Evolutionary conservation across 352 stramenopile genomes (phyloP), one percentile per base, ranked within the genome.

Genomic region (Globisporangium echinulatum): DNA sequence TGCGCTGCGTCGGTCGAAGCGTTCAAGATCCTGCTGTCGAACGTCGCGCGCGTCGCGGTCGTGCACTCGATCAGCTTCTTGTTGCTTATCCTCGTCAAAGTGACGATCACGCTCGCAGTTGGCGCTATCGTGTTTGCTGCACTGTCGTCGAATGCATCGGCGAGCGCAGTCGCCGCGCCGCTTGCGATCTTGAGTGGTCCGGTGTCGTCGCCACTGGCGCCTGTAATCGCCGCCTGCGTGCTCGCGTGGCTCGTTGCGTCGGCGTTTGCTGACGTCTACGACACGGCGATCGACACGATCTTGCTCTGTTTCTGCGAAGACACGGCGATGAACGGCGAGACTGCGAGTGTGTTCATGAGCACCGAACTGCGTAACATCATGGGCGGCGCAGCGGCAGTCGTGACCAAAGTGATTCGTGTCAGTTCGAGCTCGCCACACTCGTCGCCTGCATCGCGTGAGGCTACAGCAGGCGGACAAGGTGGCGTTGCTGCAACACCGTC

Each of bases 291-390:
- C 56, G 87, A 96, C 57, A 98, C 93, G 8, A 97, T 98, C 15
- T 72, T 99, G 49, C 79, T 98, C 50, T 98, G 95, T 69, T 99
- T 99, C 58, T 96, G 98, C 52, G 95, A 97, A 11, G 96, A 99
- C 67, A 82, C 73, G 5, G 70, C 77, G 25, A 55, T 85, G 11
- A 87, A 93, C 52, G 72, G 74, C 5, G 77, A 86, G 10, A 66
- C 43, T 7, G 67, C 74, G 5, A 90, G 83, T 17, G 78, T 81
- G 47, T 94, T 85, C 61, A 96, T 96, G 84, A 92, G 78, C 64
- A 67, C 82, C 7, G 80, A 92, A 40, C 75, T 94, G 5, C 71
- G 67, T 2, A 59, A 62, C 9, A 87, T 87, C 56, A 87, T 90
- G 78, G 77, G 78, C 36, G 71, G 65, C 37, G 56, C 5, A 37